Conservation (phyloP, 1,284 basidiomycete species). For the Pterulicium gracile region DNA sequence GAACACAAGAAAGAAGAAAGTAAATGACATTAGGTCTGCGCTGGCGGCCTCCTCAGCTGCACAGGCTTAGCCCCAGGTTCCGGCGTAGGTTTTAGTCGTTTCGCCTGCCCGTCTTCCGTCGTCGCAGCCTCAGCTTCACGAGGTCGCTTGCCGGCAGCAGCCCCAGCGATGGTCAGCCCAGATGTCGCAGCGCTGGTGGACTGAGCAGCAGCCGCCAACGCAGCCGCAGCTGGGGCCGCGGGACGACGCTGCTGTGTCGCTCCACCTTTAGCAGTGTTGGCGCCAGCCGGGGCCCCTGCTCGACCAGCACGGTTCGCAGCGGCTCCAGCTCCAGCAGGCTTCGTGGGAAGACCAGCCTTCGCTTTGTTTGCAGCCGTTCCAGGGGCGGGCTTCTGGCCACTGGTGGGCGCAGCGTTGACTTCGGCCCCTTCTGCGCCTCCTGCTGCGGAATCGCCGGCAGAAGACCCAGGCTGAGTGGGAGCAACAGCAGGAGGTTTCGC, state of each 20-base stretch:
- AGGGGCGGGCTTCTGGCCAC: slow-evolving; percentile 10
- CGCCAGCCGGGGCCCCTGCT: not conserved
- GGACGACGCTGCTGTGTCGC: not conserved
- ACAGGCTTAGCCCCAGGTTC: slow-evolving; percentile 7
- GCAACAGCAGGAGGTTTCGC: slow-evolving; percentile 21
- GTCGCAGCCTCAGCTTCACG: slow-evolving; percentile 41
- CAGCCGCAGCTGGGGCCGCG: slow-evolving; percentile 5
- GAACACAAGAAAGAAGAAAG: not conserved
- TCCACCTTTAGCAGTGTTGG: slow-evolving; percentile 4
- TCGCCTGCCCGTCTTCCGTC: slow-evolving; percentile 47
- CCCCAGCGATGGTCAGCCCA: slow-evolving; percentile 54
- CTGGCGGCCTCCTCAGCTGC: slow-evolving; percentile 8
- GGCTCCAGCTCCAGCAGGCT: not conserved
- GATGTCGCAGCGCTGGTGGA: slow-evolving; percentile 19
- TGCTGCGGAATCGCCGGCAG: slow-evolving; percentile 14
- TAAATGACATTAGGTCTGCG: not conserved
- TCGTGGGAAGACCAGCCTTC: slow-evolving; percentile 4
- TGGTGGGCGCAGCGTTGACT: slow-evolving; percentile 13
- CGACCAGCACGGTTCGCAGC: not conserved
- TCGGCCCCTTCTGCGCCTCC: slow-evolving; percentile 14
- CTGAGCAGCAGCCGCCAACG: slow-evolving; percentile 6
- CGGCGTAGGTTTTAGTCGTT: slow-evolving; percentile 54
- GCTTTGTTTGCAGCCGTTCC: slow-evolving; percentile 14
- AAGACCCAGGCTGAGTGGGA: slow-evolving; percentile 10
- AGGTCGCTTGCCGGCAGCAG: slow-evolving; percentile 48